Percentiles rank a stretch among this genome's conserved stretches.
phyloP scores from a whole-genome alignment of 176 grass and related monocot species.

The Oryza coarctata region DNA sequence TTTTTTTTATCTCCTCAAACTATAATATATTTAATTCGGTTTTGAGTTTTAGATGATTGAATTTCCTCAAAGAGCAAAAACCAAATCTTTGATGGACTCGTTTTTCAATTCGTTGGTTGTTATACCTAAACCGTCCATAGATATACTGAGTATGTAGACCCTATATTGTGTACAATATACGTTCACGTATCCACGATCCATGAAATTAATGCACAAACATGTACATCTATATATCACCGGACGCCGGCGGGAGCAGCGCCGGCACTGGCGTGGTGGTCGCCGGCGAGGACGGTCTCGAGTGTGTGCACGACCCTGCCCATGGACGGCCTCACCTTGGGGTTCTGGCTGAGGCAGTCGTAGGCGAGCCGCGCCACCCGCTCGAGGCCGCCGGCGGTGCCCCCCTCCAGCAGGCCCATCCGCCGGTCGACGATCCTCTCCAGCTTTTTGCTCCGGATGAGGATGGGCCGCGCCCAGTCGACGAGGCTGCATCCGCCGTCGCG shows the following conservation, averaged over 20 bases:
- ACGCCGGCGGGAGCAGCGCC: not conserved
- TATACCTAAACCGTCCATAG: not conserved
- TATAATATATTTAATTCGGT: too few relatives aligned
- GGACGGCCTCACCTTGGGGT: slow-evolving; percentile 67
- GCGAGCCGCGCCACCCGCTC: slow-evolving; percentile 59
- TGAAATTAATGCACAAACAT: not conserved
- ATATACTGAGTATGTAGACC: not conserved
- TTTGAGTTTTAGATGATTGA: too few relatives aligned
- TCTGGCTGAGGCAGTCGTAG: slow-evolving; percentile 78
- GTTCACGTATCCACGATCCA: not conserved
- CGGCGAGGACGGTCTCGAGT: slow-evolving; percentile 53
- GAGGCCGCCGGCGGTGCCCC: not conserved
- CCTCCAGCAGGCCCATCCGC: slow-evolving; percentile 36
- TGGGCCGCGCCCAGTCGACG: slow-evolving; percentile 78
- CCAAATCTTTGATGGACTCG: too few relatives aligned
- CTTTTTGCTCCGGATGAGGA: slow-evolving; percentile 53
- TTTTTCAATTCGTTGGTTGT: not conserved
- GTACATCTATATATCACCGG: slow-evolving; percentile 1
- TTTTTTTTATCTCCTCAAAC: too few relatives aligned
- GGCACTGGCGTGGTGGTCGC: not conserved
- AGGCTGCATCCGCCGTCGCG: slow-evolving; percentile 45
- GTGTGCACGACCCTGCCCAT: slow-evolving; percentile 54
- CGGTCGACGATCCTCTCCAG: slow-evolving; percentile 62
- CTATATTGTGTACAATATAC: not conserved
- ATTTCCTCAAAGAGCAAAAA: too few relatives aligned